Conservation (phyloP, 2,329 filamentous ascomycete species). For the Capronia americana region DNA sequence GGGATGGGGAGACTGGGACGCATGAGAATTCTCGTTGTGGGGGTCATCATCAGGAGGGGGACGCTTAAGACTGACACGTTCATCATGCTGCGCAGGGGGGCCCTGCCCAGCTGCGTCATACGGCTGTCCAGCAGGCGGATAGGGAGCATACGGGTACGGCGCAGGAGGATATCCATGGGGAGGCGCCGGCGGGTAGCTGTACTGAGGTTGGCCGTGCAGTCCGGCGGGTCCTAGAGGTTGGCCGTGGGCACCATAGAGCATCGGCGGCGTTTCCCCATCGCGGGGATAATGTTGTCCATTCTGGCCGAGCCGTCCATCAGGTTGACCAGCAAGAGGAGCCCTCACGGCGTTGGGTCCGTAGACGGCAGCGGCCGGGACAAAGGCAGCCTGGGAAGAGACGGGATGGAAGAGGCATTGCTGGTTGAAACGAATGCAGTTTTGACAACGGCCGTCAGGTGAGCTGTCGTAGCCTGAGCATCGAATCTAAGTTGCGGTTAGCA, state of each 20-base stretch:
- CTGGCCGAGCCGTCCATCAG: constrained; percentile 43
- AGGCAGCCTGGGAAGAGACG: constrained; percentile 74
- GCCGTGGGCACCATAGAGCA: constrained; percentile 58
- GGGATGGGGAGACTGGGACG: constrained; percentile 45
- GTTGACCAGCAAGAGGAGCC: constrained; percentile 36
- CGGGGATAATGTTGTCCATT: constrained; percentile 42
- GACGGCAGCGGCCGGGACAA: constrained; percentile 74
- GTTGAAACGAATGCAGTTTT: constrained; percentile 74
- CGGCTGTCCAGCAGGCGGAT: constrained; percentile 28
- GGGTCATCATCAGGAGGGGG: constrained; percentile 41
- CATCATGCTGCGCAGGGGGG: constrained; percentile 47
- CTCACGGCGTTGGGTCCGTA: constrained; percentile 56
- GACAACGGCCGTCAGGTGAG: constrained; percentile 73
- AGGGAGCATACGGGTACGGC: constrained; percentile 37
- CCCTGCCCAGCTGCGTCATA: constrained; percentile 47
- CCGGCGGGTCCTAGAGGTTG: constrained; percentile 53
- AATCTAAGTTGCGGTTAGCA: constrained; percentile 59
- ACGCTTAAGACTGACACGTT: constrained; percentile 54
- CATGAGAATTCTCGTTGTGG: constrained; percentile 42
- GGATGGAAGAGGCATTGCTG: constrained; percentile 80
- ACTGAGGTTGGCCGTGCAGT: constrained; percentile 41
- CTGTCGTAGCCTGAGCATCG: constrained; percentile 77
- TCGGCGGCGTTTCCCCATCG: constrained; percentile 39
- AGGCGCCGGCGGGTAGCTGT: constrained; percentile 50
- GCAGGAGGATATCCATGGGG: constrained; percentile 41